Evolutionary conservation across 768 basidiomycete species (phyloP), one percentile per base, ranked within the genome.

Genomic region (Lactarius pseudohatsudake): DNA sequence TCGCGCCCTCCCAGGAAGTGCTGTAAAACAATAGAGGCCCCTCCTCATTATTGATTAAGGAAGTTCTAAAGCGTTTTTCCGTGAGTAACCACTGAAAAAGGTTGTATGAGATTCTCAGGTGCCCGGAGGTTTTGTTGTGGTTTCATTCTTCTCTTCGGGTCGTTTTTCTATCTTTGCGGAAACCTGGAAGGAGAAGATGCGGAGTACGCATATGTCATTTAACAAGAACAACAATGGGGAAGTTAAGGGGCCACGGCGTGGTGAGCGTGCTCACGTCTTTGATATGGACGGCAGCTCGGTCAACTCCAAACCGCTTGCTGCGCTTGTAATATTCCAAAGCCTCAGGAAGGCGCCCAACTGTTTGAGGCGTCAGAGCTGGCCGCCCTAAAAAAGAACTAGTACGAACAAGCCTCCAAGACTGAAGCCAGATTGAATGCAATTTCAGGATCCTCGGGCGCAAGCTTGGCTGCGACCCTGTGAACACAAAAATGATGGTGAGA

Each of bases 381-480:
- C 54, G 28, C 8, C 59, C 5, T 11, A 54, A 54, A 45, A 41
- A 15, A 4, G 18, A 38, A 60, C 10, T 55, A 53, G 30, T 34
- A 69, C 88, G 72, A 71, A 92, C 93, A 85, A 64, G 93, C 92
- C 86, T 95, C 93, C 67, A 94, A 82, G 72, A 95, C 91, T 55
- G 92, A 93, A 59, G 90, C 93, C 65, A 93, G 84, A 79, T 95
- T 95, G 82, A 94, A 95, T 18, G 91, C 88, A 73, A 94, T 92
- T 76, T 95, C 93, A 75, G 90, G 88, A 80, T 95, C 93, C 76
- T 92, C 90, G 56, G 93, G 93, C 66, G 88, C 84, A 71, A 95
- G 83, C n/a, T 87, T 86, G 54, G 86, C 82, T 58, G 93, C 93
- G 75, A 90, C 87, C 71, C 93, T 95, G 77, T 26, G 66, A 74